These are phyloP conservation scores for Casaregolazyma lundiana DNA, from an alignment of 1,139 yeast genomes.

Conservation along the genomic window DNA sequence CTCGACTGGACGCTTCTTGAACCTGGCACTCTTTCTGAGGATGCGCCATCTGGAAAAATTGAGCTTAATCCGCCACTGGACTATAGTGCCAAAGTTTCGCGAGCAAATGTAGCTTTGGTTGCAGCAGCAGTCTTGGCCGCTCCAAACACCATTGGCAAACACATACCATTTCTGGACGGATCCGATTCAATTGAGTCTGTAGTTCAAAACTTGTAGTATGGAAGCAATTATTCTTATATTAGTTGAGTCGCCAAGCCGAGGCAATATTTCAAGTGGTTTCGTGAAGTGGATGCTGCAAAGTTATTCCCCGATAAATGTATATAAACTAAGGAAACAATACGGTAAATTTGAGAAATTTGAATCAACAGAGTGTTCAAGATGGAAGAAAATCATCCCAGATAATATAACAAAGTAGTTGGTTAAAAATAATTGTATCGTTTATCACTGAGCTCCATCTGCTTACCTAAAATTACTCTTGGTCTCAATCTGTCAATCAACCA, in stretches of 20 bases:
- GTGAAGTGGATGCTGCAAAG: too few species aligned
- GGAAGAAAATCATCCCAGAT: too few species aligned
- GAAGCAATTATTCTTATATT: too few species aligned
- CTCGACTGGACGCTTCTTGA: not conserved
- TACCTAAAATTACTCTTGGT: not conserved
- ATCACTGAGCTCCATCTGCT: not conserved
- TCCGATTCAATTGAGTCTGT: not conserved
- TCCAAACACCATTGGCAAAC: not conserved
- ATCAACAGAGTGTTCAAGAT: too few species aligned
- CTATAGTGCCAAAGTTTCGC: not conserved
- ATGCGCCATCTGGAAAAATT: not conserved
- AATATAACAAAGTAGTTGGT: too few species aligned
- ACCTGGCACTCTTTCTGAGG: not conserved
- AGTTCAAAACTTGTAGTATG: not conserved
- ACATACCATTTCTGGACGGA: not conserved
- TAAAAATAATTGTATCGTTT: not conserved
- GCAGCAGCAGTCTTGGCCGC: not conserved
- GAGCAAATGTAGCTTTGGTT: not conserved
- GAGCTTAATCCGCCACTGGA: not conserved
- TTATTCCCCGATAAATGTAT: too few species aligned
- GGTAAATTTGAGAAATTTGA: too few species aligned
- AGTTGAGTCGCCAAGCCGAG: too few species aligned
- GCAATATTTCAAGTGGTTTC: too few species aligned
- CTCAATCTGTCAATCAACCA: conserved; percentile 10
- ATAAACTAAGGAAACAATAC: too few species aligned